Conservation (phyloP, 2,329 filamentous ascomycete species). For the Tolypocladium tropicale region DNA sequence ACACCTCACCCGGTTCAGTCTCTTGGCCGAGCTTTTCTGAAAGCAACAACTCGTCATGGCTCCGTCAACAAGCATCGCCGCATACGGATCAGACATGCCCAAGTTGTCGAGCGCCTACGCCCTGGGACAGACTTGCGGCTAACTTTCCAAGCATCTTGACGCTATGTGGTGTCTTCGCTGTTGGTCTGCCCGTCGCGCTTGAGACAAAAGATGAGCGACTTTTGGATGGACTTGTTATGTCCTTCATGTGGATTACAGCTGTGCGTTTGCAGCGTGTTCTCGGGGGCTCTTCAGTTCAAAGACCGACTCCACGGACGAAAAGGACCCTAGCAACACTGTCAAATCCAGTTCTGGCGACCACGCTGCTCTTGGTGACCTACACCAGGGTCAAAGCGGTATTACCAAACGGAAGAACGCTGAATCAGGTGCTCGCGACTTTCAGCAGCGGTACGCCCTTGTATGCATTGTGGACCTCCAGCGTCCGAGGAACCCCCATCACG, state of each 20-base stretch:
- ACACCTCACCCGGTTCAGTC: not conserved
- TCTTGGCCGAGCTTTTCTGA: not conserved
- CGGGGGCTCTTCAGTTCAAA: constrained; percentile 12
- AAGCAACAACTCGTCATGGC: not conserved
- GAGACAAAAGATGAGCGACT: constrained; percentile 21
- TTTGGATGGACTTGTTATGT: constrained; percentile 35
- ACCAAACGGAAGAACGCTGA: constrained; percentile 17
- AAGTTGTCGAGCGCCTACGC: not conserved
- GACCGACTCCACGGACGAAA: constrained; percentile 9
- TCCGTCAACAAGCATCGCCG: not conserved
- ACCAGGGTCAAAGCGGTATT: constrained; percentile 25
- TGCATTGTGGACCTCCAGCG: constrained; percentile 20
- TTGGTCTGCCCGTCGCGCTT: constrained; percentile 32
- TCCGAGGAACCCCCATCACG: constrained; percentile 3
- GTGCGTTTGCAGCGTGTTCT: constrained; percentile 26
- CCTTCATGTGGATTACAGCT: constrained; percentile 37
- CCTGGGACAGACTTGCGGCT: not conserved
- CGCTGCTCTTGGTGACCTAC: constrained; percentile 33
- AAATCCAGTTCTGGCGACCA: constrained; percentile 39
- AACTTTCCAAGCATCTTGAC: constrained; percentile 17
- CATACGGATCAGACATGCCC: not conserved
- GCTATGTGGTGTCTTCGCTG: constrained; percentile 19
- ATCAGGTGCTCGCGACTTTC: constrained; percentile 16
- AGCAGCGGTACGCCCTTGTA: constrained; percentile 24
- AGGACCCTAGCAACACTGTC: constrained; percentile 27